Base-by-base conservation (phyloP, 495 filamentous ascomycete species). In the Patellaria atrata region DNA sequence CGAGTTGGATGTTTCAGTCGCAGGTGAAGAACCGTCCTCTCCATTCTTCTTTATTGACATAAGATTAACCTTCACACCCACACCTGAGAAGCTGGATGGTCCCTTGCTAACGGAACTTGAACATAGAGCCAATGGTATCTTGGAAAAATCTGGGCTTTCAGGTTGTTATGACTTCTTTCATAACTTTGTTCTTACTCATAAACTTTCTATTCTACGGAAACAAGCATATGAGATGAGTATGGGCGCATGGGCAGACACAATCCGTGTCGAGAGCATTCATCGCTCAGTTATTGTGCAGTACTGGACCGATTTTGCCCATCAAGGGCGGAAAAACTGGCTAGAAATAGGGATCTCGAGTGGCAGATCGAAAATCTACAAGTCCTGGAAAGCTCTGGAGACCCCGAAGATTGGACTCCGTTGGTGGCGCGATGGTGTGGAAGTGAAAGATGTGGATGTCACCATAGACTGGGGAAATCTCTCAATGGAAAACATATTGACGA, bases 31-130 rank as follows among this genome's bases (percentile, higher is more conserved):
- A 33, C 70, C 71, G 10, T 58, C 67, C 19, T 78, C 74, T 6
- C 87, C 86, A 51, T 83, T 92, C 50, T 94, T 74, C 57, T 93
- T 94, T 49, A 77, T 96, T 41, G 86, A 94, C 48, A 78, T 94
- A 41, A 72, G 85, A 33, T 83, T 91, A 42, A 57, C 75, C 17
- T 97, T 91, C 54, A 63, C 60, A 11, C 89, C 89, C 5, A 67
- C 65, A 2, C 58, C 66, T 1, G 65, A 70, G 14, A 50, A 84
- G 7, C 65, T 77, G 0, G 65, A 67, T 7, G 58, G 66, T 10
- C 57, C 59, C 22, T 42, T 21, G 1, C 35, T 35, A 10, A 18
- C 25, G 8, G 34, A 20, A 1, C 56, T 96, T 22, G 82, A 93
- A 49, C 45, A 38, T 22, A 75, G 68, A 43, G 65, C 80, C 22